phyloP scores from a whole-genome alignment of 345 rosid species.

The Trapa bicornis region DNA sequence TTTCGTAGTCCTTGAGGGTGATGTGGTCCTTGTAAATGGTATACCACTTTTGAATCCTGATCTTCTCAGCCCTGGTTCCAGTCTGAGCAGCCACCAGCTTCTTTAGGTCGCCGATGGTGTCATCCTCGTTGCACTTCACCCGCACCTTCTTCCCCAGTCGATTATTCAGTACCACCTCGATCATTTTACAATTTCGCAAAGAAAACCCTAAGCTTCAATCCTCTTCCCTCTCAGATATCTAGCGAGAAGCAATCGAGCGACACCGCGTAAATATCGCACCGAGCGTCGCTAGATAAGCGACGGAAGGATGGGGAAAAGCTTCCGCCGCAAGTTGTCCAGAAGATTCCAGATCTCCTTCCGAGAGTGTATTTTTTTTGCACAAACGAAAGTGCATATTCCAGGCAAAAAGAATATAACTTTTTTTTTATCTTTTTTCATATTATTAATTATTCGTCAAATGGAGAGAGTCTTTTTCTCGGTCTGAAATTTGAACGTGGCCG shows the following conservation, averaged over 20 bases:
- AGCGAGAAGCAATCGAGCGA: neutral
- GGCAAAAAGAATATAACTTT: no score
- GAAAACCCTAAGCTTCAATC: neutral
- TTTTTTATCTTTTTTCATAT: no score
- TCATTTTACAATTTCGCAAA: constrained; percentile 22
- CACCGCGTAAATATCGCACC: neutral
- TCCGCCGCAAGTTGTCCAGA: no score
- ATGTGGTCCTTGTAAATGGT: constrained; percentile 58
- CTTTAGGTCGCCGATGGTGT: constrained; percentile 72
- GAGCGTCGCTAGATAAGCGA: neutral
- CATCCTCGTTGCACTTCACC: constrained; percentile 73
- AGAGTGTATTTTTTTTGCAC: no score
- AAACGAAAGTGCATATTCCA: no score
- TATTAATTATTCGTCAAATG: no score
- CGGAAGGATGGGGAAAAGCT: neutral
- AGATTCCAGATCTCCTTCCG: no score
- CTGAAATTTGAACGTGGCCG: no score
- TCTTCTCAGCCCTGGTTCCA: constrained; percentile 37
- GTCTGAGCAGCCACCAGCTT: constrained; percentile 78
- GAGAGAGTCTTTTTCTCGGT: no score
- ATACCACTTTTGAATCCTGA: constrained; percentile 53
- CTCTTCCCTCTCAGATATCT: neutral
- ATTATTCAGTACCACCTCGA: constrained; percentile 69
- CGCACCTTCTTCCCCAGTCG: constrained; percentile 66
- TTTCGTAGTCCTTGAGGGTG: constrained; percentile 66